phyloP scores from a whole-genome alignment of 2,329 filamentous ascomycete species.

The Lecanicillium sp. region DNA sequence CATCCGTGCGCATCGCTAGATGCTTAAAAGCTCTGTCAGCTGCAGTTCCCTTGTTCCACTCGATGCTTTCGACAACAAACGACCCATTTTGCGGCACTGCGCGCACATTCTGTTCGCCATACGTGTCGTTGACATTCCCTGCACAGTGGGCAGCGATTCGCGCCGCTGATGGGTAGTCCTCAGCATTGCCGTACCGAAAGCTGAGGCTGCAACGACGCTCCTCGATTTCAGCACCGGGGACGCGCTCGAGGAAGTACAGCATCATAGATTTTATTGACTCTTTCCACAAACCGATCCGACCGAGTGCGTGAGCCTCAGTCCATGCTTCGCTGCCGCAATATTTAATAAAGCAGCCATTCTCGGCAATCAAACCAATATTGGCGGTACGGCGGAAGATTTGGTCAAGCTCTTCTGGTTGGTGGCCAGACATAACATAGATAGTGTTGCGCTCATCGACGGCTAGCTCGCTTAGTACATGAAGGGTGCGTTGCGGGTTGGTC shows the following conservation, averaged over 20 bases:
- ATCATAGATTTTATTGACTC: constrained; percentile 73
- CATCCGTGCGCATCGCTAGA: constrained; percentile 32
- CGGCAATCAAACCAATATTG: constrained; percentile 79
- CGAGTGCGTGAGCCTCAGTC: constrained; percentile 67
- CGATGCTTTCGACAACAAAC: constrained; percentile 75
- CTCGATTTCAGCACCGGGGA: constrained; percentile 80
- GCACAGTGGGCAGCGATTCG: constrained; percentile 84
- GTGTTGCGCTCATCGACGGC: constrained; percentile 72
- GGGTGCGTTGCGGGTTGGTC: constrained; percentile 73
- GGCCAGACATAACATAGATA: constrained; percentile 90
- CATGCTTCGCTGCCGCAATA: constrained; percentile 61
- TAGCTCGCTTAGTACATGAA: constrained; percentile 75
- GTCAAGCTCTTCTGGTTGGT: constrained; percentile 80
- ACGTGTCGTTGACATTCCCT: constrained; percentile 91
- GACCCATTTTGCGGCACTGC: constrained; percentile 74
- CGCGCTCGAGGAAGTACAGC: constrained; percentile 81
- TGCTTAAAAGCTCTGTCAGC: constrained; percentile 64
- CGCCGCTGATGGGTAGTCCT: constrained; percentile 65
- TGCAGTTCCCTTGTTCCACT: constrained; percentile 82
- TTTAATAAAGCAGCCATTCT: constrained; percentile 88
- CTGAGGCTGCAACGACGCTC: constrained; percentile 81
- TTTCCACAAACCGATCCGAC: constrained; percentile 71
- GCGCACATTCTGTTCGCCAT: constrained; percentile 72
- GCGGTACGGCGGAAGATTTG: constrained; percentile 76
- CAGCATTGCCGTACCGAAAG: constrained; percentile 80